Evolutionary conservation across 2,329 filamentous ascomycete species (phyloP), one percentile per base, ranked within the genome.

Genomic region (Ophiostoma pallidulum): DNA sequence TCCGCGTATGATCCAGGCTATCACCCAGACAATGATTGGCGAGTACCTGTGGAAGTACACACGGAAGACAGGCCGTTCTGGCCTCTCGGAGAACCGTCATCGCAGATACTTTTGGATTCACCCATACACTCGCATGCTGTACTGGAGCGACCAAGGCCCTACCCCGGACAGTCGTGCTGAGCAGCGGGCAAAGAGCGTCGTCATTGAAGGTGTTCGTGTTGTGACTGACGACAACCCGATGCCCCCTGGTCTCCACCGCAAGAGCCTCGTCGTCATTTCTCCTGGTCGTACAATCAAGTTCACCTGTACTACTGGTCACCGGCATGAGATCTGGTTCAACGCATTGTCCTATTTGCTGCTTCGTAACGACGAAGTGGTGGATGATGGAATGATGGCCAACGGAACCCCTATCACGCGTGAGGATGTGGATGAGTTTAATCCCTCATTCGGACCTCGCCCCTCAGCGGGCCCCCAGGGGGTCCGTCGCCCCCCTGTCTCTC

Each of bases 41-140:
- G 92, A 98, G 64, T 97, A 91, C 64, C 73, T 98, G 35, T 98
- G 92, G 92, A 98, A 98, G 65, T 98, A 98, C 66, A 98, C 92
- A 0, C 84, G 92, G 59, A 95, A 92, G 69, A 76, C 90, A 51
- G 90, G 89, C n/a, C 83, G 91, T 20, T 85, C 82, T 47, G 86
- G 89, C 53, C 80, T 94, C 66, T 97, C 90, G 0, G 84, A 82
- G 57, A 94, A 90, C 48, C 80, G 92, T 45, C 92, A 98, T 65
- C 80, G 87, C 52, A 82, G 92, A 28, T 98, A 96, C 73, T 98
- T 98, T 75, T 98, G 92, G 92, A 87, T 98, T 19, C 92, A 98
- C 62, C 92, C 92, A 0, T 98, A 97, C 66, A 98, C 91, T 3
- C 80, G 90, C 42, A 96, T 91, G 5, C 66, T 98, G 57, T 97